Base-by-base conservation (phyloP, 805 yeast species). In the Candida nemodendra region DNA sequence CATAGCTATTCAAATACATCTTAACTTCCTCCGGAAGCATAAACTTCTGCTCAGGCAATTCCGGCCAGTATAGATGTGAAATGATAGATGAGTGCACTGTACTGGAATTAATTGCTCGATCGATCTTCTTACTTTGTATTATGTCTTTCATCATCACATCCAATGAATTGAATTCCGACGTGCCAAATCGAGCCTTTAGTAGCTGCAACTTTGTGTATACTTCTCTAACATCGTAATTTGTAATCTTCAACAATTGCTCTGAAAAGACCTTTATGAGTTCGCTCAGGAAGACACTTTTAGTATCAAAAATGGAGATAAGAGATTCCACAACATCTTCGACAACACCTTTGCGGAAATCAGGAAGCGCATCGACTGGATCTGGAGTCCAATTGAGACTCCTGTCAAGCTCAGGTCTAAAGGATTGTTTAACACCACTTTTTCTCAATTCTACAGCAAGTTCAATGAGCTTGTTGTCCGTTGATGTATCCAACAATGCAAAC, bases 281-380 rank as follows among this genome's bases (percentile, higher is more conserved):
- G 23, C 72, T 68, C 30, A 85, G 71, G 47, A 87, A 82, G 1
- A 74, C 65, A 12, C 75, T 81, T 47, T 81, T 81, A 45, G 79
- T 72, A 32, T 85, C 91, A 60, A 79, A 84, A 1, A 88, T 75
- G 1, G 90, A 78, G 2, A 84, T 69, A 22, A 88, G 65, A 0
- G 87, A 76, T 45, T 80, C 88, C 16, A 88, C 78, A 4, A 81
- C 73, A 52, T 86, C 95, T 28, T 76, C 73, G 16, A 74, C 78
- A 30, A 72, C 69, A 9, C 71, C 72, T 42, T 77, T 76, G 30
- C 76, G 72, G 63, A 84, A 88, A 57, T 87, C 95, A 0, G 90
- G 86, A n/a, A 89, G 72, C 0, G 96, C 95, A 62, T 88, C 96
- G 12, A 85, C 72, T 0, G 96, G 96, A 49, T 86, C 95, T 0